Conservation (phyloP, 1,284 basidiomycete genomes). For the Sanguinoderma infundibulare region DNA sequence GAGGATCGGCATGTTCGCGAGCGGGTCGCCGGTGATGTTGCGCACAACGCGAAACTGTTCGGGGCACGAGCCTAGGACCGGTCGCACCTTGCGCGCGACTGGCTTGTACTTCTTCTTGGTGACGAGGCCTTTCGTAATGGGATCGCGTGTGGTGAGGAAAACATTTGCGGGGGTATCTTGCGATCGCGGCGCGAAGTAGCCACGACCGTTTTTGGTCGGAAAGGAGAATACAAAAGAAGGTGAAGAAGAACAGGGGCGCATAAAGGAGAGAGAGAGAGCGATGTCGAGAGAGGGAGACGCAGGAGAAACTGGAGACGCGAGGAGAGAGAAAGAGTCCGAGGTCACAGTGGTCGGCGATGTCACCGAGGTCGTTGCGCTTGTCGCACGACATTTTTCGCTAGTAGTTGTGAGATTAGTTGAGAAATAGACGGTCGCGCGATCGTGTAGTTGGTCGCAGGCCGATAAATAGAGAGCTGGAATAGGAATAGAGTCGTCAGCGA, state of each 20-base stretch:
- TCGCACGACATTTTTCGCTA: too few relatives aligned
- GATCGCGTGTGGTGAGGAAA: too few relatives aligned
- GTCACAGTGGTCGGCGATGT: too few relatives aligned
- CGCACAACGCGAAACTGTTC: too few relatives aligned
- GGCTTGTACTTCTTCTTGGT: conserved; percentile 41
- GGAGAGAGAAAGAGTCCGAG: too few relatives aligned
- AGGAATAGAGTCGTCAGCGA: background rate
- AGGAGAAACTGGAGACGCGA: background rate
- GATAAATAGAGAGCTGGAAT: background rate
- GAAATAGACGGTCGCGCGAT: too few relatives aligned
- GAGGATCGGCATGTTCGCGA: conserved; percentile 32
- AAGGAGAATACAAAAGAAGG: background rate
- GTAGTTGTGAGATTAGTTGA: too few relatives aligned
- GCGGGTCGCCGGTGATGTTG: too few relatives aligned
- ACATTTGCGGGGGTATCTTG: background rate
- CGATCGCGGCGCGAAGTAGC: background rate
- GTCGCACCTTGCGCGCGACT: conserved; percentile 34
- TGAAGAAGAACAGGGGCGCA: background rate
- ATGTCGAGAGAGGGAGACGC: background rate
- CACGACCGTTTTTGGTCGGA: background rate
- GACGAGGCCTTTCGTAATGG: too few relatives aligned
- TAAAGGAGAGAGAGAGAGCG: background rate
- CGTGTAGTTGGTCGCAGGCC: too few relatives aligned
- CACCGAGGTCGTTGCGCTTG: too few relatives aligned
- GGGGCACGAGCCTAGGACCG: conserved; percentile 30